These are phyloP conservation scores for Scalesia atractyloides DNA, from an alignment of 129 eudicot species.

Conservation along the genomic window DNA sequence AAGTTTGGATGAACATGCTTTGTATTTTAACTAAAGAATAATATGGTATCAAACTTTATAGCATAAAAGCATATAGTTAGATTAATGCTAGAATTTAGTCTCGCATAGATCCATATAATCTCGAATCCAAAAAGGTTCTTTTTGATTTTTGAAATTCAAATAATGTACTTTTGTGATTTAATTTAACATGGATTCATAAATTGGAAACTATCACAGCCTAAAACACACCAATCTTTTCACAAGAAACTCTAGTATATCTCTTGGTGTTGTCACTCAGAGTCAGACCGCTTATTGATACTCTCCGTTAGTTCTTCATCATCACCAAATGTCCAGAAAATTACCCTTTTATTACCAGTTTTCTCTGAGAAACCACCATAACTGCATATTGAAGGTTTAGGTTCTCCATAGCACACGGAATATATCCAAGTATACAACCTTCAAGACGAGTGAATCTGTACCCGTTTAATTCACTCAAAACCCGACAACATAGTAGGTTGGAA, in stretches of 20 bases:
- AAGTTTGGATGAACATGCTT: slow-evolving; percentile 22
- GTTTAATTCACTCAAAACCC: neutral
- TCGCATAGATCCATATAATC: neutral
- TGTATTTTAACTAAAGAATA: neutral
- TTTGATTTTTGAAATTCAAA: slow-evolving; percentile 2
- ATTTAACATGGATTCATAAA: neutral
- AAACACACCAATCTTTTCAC: neutral
- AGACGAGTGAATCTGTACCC: neutral
- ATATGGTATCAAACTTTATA: slow-evolving; percentile 9
- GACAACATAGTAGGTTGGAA: neutral
- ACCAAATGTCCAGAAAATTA: neutral
- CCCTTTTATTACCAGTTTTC: neutral
- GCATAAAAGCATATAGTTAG: neutral
- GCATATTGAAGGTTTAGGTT: neutral
- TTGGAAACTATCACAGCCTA: slow-evolving; percentile 4
- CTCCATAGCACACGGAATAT: neutral
- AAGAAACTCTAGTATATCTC: neutral
- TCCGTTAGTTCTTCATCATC: neutral
- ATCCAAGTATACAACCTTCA: neutral
- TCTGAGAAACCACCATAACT: neutral
- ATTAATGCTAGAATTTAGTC: neutral
- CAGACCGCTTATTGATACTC: neutral
- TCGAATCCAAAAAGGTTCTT: slow-evolving; percentile 3
- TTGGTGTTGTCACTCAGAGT: neutral
- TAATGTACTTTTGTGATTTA: neutral